Evolutionary conservation across 371 early-diverging fungal genomes (phyloP).

Genomic region (Mucor circinelloides): DNA sequence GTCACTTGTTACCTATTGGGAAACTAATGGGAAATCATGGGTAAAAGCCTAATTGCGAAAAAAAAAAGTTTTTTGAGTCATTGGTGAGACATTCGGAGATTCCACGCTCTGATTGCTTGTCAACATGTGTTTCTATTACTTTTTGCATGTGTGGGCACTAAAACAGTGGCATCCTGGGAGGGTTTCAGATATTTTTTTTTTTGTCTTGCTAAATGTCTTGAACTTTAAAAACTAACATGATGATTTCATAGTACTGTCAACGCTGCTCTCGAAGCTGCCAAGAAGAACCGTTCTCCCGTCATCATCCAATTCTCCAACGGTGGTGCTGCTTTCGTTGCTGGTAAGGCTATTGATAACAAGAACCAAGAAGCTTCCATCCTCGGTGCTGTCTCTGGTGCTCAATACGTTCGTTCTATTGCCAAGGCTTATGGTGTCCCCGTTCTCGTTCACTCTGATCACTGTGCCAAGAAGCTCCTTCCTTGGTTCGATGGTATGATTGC

Average conservation of each 20-base stretch:
- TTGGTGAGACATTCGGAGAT: slow-evolving; percentile 12
- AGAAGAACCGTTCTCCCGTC: slow-evolving; percentile 84
- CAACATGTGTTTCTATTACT: background rate
- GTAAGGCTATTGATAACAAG: slow-evolving; percentile 88
- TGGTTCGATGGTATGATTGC: slow-evolving; percentile 94
- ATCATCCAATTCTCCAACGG: slow-evolving; percentile 94
- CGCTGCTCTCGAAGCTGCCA: slow-evolving; percentile 90
- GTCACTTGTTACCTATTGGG: slow-evolving; percentile 1
- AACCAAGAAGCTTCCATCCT: slow-evolving; percentile 85
- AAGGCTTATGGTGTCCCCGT: slow-evolving; percentile 90
- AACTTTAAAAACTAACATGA: background rate
- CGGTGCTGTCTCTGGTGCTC: slow-evolving; percentile 89
- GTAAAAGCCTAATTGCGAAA: background rate
- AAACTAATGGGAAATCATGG: background rate
- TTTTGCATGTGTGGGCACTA: background rate
- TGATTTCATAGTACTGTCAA: slow-evolving; percentile 69
- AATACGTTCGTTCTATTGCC: slow-evolving; percentile 84
- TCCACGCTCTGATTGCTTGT: background rate
- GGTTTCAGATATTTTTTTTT: slow-evolving; percentile 10
- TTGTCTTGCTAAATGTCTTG: background rate
- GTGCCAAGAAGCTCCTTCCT: slow-evolving; percentile 91
- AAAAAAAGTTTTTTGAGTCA: background rate
- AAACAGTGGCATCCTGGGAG: background rate
- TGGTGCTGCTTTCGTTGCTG: slow-evolving; percentile 87
- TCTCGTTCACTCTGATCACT: slow-evolving; percentile 90